Conservation (phyloP, 768 basidiomycete species). For the Kwoniella botswanensis region DNA sequence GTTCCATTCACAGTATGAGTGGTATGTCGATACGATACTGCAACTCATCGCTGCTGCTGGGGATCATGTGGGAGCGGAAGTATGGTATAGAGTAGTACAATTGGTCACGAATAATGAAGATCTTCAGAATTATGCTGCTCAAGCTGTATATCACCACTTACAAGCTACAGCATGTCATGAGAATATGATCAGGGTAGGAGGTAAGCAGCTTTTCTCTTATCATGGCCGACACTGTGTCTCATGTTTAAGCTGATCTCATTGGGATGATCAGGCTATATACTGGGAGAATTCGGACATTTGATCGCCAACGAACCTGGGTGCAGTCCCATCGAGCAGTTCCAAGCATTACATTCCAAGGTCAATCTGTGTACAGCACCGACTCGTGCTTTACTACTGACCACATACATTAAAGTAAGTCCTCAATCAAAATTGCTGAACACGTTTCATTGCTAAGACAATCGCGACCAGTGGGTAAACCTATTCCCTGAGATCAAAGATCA, state of each 20-base stretch:
- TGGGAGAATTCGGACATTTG: conserved; percentile 97
- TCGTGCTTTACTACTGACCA: conserved; percentile 87
- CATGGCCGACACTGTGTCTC: background rate
- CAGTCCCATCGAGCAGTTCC: conserved; percentile 93
- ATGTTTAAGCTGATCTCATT: conserved; percentile 12
- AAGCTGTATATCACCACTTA: conserved; percentile 86
- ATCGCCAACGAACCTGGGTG: conserved; percentile 94
- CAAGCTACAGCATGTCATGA: conserved; percentile 75
- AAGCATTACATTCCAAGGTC: conserved; percentile 88
- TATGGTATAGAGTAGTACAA: conserved; percentile 99
- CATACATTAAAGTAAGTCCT: conserved; percentile 77
- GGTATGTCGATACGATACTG: conserved; percentile 98
- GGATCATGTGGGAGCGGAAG: conserved; percentile 98
- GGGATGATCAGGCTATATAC: conserved; percentile 74
- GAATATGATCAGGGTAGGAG: conserved; percentile 86
- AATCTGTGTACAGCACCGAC: conserved; percentile 92
- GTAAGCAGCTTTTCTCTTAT: conserved; percentile 61
- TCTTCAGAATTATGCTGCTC: conserved; percentile 92
- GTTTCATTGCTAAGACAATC: conserved; percentile 34
- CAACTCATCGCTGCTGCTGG: conserved; percentile 95
- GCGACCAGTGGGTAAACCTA: conserved; percentile 94
- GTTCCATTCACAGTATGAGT: conserved; percentile 70
- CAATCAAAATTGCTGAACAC: background rate
- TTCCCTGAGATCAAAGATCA: conserved; percentile 98
- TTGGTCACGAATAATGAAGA: conserved; percentile 99